phyloP scores from a whole-genome alignment of 768 basidiomycete genomes.

The Rhizopogon sp. region DNA sequence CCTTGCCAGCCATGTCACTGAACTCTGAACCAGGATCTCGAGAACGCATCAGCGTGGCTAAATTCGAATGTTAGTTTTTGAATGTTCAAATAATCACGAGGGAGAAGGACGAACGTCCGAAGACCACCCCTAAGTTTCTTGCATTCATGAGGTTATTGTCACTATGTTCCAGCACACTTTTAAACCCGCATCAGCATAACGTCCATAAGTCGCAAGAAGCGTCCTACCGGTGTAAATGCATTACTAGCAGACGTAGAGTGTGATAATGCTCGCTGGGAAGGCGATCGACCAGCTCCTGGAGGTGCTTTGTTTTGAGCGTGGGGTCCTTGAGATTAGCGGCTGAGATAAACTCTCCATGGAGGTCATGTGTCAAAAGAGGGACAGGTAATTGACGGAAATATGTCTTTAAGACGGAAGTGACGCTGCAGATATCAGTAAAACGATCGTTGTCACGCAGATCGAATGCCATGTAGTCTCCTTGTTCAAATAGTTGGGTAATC shows the following conservation, averaged over 20 bases:
- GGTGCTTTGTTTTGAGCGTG: slow-evolving; percentile 47
- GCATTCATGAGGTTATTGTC: slow-evolving; percentile 90
- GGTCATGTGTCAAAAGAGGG: slow-evolving; percentile 84
- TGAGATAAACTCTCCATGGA: slow-evolving; percentile 86
- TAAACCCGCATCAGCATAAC: not conserved
- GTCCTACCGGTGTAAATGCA: slow-evolving; percentile 80
- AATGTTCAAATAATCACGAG: not conserved
- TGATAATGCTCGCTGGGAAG: slow-evolving; percentile 87
- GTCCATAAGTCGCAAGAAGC: not conserved
- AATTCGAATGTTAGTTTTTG: slow-evolving; percentile 7
- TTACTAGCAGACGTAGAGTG: slow-evolving; percentile 76
- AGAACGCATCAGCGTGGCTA: slow-evolving; percentile 94
- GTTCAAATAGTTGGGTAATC: slow-evolving; percentile 93
- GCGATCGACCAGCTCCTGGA: slow-evolving; percentile 66
- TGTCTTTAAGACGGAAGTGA: slow-evolving; percentile 94
- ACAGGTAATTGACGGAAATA: slow-evolving; percentile 93
- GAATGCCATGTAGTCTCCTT: slow-evolving; percentile 85
- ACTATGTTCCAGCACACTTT: slow-evolving; percentile 56
- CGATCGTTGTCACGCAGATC: slow-evolving; percentile 81
- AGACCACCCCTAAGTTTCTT: slow-evolving; percentile 93
- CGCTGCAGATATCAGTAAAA: slow-evolving; percentile 96
- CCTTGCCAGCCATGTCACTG: slow-evolving; percentile 96
- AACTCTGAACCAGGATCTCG: slow-evolving; percentile 85
- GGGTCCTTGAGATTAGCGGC: slow-evolving; percentile 69
- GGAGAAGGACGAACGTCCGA: slow-evolving; percentile 72